These are phyloP conservation scores for Phytophthora crassamura DNA, from an alignment of 352 stramenopile genomes.

Conservation along the genomic window DNA sequence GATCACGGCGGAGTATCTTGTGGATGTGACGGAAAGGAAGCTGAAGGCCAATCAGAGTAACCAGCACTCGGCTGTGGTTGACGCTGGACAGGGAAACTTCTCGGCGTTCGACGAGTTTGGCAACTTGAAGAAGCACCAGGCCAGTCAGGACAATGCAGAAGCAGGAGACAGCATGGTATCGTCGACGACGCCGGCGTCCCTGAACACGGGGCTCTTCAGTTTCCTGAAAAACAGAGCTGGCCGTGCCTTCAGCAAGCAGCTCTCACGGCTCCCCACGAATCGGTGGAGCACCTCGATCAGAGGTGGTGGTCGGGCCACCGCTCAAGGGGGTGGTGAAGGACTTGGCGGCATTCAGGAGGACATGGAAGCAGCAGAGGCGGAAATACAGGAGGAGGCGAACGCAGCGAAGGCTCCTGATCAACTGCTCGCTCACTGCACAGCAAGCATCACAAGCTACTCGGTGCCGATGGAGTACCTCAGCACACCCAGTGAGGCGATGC, in stretches of 20 bases:
- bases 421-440: conserved; percentile 56
- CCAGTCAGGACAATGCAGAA: conserved; percentile 10
- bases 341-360: conserved; percentile 60
- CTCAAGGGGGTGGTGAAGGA: conserved; percentile 16
- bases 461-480: conserved; percentile 63
- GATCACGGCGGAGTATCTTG: conserved; percentile 68
- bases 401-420: conserved; percentile 44
- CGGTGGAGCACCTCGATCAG: conserved; percentile 29
- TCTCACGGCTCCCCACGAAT: conserved; percentile 53
- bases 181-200: conserved; percentile 13
- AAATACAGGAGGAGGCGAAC: conserved; percentile 20
- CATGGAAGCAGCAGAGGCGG: conserved; percentile 44
- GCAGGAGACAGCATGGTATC: conserved; percentile 8
- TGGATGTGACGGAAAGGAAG: conserved; percentile 78
- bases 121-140: conserved; percentile 69
- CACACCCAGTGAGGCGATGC: conserved; percentile 63
- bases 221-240: conserved; percentile 79
- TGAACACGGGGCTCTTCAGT: conserved; percentile 81
- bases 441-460: conserved; percentile 58
- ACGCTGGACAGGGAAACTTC: conserved; percentile 66
- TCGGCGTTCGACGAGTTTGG: conserved; percentile 84
- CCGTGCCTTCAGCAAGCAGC: conserved; percentile 70
- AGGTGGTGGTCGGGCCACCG: conserved; percentile 12
- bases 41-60: conserved; percentile 46
- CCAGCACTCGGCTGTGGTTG: conserved; percentile 55